Base-by-base conservation (phyloP, 345 rosid species). In the Euphorbia tirucalli region DNA sequence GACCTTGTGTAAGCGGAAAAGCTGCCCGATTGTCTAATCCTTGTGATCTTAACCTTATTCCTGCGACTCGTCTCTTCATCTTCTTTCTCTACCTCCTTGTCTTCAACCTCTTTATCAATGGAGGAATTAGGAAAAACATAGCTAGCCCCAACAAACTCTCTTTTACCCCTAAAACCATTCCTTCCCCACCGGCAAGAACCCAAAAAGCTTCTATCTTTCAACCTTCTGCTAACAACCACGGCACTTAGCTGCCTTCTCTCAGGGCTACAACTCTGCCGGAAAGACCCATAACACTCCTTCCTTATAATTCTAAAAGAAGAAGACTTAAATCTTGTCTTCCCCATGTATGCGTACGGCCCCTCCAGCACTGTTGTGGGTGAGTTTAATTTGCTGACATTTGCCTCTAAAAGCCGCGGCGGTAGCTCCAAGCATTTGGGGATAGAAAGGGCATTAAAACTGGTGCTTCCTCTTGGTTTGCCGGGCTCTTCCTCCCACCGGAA, bases 401-500 rank as follows among this genome's bases (percentile, higher is more conserved):
- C 61, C 7, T 46, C 37, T 68, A 92, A 37, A 72, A 85, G 69
- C 65, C 92, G 85, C 0, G 98, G 96, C 16, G 98, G 94, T 68
- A 86, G 75, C 39, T 85, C 89, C 28, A 93, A 79, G 66, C 83
- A 82, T 77, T 44, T 87, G 52, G 70, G 61, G 69, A 44, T 9
- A 19, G 83, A 19, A 39, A 48, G 48, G 56, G 28, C 65, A 81
- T 70, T 9, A 65, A 8, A 15, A 32, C 72, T 19, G 32, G 81
- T 66, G 81, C 84, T 55, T 22, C 79, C 82, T 74, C 91, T 87
- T 19, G 98, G 97, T 78, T 90, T 93, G 30, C 98, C 96, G 9
- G 98, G 97, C 79, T 87, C 83, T 44, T 93, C 93, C 65, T 93
- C 98, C 98, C 98, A 93, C 9, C 86, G 84, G 65, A 93, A 93